Percentiles rank a stretch among this genome's conserved stretches.
Conservation (phyloP, 2,329 filamentous ascomycete genomes). For the Tolypocladium ovalisporum region DNA sequence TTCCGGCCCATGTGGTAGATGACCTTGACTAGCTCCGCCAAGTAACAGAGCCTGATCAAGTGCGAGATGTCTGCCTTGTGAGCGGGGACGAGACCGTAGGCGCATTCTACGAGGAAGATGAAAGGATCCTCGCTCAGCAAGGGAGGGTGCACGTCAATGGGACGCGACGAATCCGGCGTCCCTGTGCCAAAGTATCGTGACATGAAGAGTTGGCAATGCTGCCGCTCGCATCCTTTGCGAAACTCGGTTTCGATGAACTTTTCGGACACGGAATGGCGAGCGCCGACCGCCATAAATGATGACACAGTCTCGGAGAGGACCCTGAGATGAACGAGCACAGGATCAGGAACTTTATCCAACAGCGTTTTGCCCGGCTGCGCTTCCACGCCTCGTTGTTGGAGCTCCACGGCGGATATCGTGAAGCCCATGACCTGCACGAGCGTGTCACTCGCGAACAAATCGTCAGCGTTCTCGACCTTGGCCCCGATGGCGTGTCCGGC, state of each 20-base stretch:
- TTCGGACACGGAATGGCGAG: conserved; percentile 48
- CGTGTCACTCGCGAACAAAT: conserved; percentile 44
- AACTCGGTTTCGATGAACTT: conserved; percentile 58
- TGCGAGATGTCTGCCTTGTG: conserved; percentile 67
- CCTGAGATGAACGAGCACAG: conserved; percentile 75
- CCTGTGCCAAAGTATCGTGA: conserved; percentile 38
- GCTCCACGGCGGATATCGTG: conserved; percentile 81
- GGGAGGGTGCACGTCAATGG: conserved; percentile 38
- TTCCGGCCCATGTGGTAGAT: conserved; percentile 49
- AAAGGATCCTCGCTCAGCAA: conserved; percentile 63
- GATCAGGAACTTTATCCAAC: conserved; percentile 73
- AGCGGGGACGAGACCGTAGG: conserved; percentile 57
- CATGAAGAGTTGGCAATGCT: conserved; percentile 67
- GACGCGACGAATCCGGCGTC: conserved; percentile 26
- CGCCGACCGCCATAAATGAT: conserved; percentile 72
- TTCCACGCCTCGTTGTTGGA: conserved; percentile 78
- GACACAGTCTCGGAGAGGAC: conserved; percentile 80
- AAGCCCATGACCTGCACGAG: conserved; percentile 62
- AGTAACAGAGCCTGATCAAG: conserved; percentile 74
- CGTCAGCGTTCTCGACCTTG: conserved; percentile 22
- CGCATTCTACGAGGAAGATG: conserved; percentile 69
- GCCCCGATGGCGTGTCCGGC: conserved; percentile 23
- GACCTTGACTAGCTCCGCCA: conserved; percentile 83
- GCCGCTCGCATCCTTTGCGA: conserved; percentile 54
- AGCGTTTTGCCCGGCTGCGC: conserved; percentile 63